Conservation (phyloP, 202 grass and related monocot genomes). For the Setaria italica region DNA sequence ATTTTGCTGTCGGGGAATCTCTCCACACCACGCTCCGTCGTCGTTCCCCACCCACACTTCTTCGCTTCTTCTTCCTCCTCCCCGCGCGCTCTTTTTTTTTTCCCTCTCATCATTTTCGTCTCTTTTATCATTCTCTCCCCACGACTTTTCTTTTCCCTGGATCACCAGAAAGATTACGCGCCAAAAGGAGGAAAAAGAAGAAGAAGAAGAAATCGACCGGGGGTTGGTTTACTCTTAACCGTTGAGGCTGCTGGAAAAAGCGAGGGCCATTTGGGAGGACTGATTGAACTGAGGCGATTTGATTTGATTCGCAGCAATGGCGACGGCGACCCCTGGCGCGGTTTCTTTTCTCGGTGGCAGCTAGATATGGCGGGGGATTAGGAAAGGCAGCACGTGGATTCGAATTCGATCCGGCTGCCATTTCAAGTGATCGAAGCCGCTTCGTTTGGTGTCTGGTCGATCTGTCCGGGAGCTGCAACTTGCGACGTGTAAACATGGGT, state of each 20-base stretch:
- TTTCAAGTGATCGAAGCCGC: not conserved
- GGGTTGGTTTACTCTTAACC: not conserved
- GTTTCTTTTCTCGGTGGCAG: not conserved
- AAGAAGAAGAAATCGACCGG: not conserved
- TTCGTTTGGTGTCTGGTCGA: no score
- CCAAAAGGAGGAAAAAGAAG: not conserved
- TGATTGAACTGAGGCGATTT: not conserved
- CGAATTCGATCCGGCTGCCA: slow-evolving; percentile 21
- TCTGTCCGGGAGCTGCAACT: not conserved
- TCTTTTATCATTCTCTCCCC: not conserved
- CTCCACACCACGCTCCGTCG: slow-evolving; percentile 41
- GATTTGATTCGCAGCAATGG: slow-evolving; percentile 11
- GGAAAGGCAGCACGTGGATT: slow-evolving; percentile 40
- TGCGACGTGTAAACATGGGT: not conserved
- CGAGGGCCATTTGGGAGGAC: not conserved
- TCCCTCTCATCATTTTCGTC: not conserved
- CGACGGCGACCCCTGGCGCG: not conserved
- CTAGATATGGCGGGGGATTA: not conserved
- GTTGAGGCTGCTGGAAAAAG: not conserved
- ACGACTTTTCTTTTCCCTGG: not conserved
- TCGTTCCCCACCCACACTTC: not conserved
- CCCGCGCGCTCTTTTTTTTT: not conserved
- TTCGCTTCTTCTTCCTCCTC: no score
- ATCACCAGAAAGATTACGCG: slow-evolving; percentile 9
- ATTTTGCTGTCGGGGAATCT: slow-evolving; percentile 94